These are phyloP conservation scores for Leccinum arenicola DNA, from an alignment of 768 basidiomycete genomes.

Conservation along the genomic window DNA sequence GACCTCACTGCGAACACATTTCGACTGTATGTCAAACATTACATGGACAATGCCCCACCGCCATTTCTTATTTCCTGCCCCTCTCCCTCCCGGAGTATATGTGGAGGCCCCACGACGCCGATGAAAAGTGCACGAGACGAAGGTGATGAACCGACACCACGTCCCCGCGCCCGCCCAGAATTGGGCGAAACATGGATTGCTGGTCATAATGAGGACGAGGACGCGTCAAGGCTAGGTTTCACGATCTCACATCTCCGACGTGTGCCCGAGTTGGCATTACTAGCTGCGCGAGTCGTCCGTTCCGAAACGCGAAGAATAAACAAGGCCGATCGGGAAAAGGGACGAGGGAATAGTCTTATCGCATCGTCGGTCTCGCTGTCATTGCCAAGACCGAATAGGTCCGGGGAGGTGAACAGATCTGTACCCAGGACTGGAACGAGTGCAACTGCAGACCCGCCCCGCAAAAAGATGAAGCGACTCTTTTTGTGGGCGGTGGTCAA, in stretches of 20 bases:
- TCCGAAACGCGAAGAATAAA: conserved; percentile 56
- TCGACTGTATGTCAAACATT: conserved; percentile 74
- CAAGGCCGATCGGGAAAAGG: conserved; percentile 45
- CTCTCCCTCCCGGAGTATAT: conserved; percentile 4
- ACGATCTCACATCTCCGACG: conserved; percentile 74
- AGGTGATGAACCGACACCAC: conserved; percentile 15
- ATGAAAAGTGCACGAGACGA: conserved; percentile 31
- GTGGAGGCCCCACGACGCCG: conserved; percentile 21
- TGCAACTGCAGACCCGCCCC: conserved; percentile 20
- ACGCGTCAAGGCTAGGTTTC: conserved; percentile 42
- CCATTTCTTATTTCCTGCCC: background rate
- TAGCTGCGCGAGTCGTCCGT: conserved; percentile 63
- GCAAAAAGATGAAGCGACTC: conserved; percentile 59
- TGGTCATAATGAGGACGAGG: background rate
- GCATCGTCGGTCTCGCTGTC: background rate
- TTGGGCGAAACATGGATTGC: background rate
- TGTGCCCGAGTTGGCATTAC: conserved; percentile 64
- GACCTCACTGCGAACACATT: conserved; percentile 74
- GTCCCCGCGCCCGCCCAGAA: conserved; percentile 1
- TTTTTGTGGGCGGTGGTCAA: conserved; percentile 64
- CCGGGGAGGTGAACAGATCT: background rate
- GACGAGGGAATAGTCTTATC: background rate
- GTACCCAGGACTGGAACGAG: background rate
- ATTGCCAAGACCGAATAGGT: background rate
- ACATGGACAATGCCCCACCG: conserved; percentile 57